Evolutionary conservation across 2,329 filamentous ascomycete species (phyloP), one percentile per base, ranked within the genome.

Genomic region (Myriangium duriaei): DNA sequence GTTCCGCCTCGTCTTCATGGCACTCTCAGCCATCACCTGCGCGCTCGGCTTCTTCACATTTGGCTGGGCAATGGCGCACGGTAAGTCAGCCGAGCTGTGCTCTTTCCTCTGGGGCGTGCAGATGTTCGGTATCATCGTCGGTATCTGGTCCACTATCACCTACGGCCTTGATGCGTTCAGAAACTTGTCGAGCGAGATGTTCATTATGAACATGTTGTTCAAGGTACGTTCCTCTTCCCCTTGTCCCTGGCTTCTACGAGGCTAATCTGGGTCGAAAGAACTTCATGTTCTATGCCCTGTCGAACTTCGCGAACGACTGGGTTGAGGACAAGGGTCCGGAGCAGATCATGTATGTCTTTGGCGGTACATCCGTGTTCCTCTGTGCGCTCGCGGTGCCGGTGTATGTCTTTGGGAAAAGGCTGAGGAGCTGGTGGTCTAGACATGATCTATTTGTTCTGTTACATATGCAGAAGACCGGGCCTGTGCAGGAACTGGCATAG

Each of bases 151-250:
- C 11, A 45, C 39, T 11, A 36, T 43, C 13, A 44, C 44, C 12
- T 53, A 53, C 28, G 50, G 45, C 7, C 44, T 53, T 2, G 51
- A 53, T 34, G 48, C 50, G 6, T 52, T 52, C 41, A 47, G 50
- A 18, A 48, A 39, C 16, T 46, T 51, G 34, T 49, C 45, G 30
- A 51, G 44, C 21, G 49, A 53, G 35, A 51, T 53, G 19, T 53
- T 52, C 36, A 44, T 53, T 34, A 52, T 52, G 50, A 52, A 51
- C 39, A 52, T 52, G 49, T 40, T 53, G 11, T 51, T 51, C 45
- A 50, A 49, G 44, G 42, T 47, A 30, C 19, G 46, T 31, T 12
- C 11, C 3, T 18, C 3, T 16, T 7, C 3, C 13, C 28, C 3
- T n/a, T n/a, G n/a, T n/a, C 29, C 15, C 28, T 3, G 15, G 26